Conservation (phyloP, 164 flowering plant genomes). For the Pachysandra terminalis region DNA sequence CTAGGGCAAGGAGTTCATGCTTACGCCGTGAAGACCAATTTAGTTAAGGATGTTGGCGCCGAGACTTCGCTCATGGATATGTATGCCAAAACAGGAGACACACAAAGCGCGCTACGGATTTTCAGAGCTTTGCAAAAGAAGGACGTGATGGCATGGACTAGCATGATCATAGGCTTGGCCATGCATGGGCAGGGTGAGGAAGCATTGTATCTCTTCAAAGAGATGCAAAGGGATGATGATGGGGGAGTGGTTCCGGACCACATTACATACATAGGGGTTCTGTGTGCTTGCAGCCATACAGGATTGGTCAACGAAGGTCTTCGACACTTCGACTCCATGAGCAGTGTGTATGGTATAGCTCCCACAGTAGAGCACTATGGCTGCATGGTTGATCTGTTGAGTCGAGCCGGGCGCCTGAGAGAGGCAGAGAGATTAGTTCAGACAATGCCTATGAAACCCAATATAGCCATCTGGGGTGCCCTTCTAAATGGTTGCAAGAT, state of each 20-base stretch:
- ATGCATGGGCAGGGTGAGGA: conserved; percentile 26
- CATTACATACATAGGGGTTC: conserved; percentile 27
- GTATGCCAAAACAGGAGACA: conserved; percentile 32
- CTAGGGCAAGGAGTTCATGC: conserved; percentile 28
- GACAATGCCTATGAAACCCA: conserved; percentile 26
- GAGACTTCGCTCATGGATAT: conserved; percentile 27
- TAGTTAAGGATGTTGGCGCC: conserved; percentile 8
- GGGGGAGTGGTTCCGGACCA: conserved; percentile 20
- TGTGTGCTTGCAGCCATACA: conserved; percentile 30
- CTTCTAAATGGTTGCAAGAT: conserved; percentile 30
- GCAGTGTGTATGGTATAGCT: conserved; percentile 14
- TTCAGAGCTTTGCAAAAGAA: conserved; percentile 17
- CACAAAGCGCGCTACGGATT: conserved; percentile 17
- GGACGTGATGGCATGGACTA: conserved; percentile 29
- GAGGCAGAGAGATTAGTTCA: conserved; percentile 23
- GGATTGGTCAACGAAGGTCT: conserved; percentile 28
- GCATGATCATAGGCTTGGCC: conserved; percentile 33
- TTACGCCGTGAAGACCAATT: conserved; percentile 17
- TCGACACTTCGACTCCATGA: conserved; percentile 29
- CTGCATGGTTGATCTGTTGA: conserved; percentile 31
- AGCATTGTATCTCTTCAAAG: conserved; percentile 20
- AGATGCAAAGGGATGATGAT: conserved; percentile 18
- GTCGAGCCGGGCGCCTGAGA: conserved; percentile 23
- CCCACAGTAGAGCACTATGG: conserved; percentile 28
- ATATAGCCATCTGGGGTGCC: conserved; percentile 21